These are phyloP conservation scores for Solanum pennellii DNA, from an alignment of 257 asterid species.

Conservation along the genomic window DNA sequence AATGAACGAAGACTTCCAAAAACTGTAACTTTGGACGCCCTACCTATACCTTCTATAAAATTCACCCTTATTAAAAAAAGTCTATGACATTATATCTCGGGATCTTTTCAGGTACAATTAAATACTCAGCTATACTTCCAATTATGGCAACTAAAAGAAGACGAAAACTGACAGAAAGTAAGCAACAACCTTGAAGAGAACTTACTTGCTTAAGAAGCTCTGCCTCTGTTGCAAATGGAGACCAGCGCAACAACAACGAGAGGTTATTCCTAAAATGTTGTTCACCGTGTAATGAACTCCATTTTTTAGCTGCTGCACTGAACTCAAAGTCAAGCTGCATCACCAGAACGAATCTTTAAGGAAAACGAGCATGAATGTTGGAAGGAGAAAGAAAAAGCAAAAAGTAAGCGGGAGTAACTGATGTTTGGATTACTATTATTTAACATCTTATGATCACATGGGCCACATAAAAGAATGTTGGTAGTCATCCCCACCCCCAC, in stretches of 20 bases:
- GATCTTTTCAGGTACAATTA: not conserved
- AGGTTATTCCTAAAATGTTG: slow-evolving; percentile 48
- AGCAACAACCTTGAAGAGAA: not conserved
- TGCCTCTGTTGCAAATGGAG: slow-evolving; percentile 59
- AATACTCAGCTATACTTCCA: not conserved
- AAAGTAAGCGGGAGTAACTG: not conserved
- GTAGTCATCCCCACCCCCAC: not conserved
- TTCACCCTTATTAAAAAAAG: not conserved
- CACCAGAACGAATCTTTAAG: not conserved
- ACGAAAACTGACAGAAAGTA: not conserved
- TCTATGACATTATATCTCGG: not conserved
- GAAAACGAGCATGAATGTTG: not conserved
- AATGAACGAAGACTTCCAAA: not conserved
- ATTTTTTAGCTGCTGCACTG: slow-evolving; percentile 22
- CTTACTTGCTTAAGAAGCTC: slow-evolving; percentile 82
- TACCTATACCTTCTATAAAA: not conserved
- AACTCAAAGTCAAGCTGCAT: slow-evolving; percentile 76
- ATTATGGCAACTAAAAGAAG: not conserved
- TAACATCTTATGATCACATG: not conserved
- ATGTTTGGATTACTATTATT: not conserved
- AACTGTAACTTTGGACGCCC: not conserved
- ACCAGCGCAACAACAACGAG: slow-evolving; percentile 64
- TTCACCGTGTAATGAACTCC: slow-evolving; percentile 42
- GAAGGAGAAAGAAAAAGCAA: not conserved
- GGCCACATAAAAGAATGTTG: not conserved